Base-by-base conservation (phyloP, 352 stramenopile species). In the Globisporangium uncinulatum region DNA sequence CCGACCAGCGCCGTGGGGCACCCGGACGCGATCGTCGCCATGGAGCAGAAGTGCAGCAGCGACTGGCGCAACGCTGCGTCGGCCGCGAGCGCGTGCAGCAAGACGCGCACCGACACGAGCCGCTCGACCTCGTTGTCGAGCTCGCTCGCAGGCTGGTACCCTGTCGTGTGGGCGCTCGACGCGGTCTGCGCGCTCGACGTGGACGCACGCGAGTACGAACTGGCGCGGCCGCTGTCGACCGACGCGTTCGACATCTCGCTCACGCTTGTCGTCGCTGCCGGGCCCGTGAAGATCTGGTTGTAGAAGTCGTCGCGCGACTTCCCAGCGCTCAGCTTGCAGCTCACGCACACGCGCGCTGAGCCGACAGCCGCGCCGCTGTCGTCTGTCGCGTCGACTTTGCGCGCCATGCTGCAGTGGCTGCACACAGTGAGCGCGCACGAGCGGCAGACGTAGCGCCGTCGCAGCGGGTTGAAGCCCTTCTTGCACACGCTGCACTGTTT, bases 391-490 rank as follows among this genome's bases (percentile, higher is more conserved):
- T 83, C 76, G 13, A 79, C 65, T 52, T 83, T 83, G 55, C 74
- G 74, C 54, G 67, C 69, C 61, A 84, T 81, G 57, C 79, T 89
- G 70, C 85, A 95, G 59, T 80, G 81, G 48, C 70, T 85, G 71
- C 85, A 95, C 6, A 95, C 77, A 1, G 89, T 81, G 34, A 70
- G 69, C 8, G 71, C 73, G 57, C 85, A 95, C 41, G 73, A 79
- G 34, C 83, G 74, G 60, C 85, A 95, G 50, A 79, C 75, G 64
- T 95, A 86, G 50, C 83, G 76, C 31, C 85, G 70, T 6, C 83
- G 76, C 63, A 95, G 57, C 24, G 85, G 82, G 48, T 91, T 93
- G 57, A 95, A 95, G 50, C 71, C 79, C 64, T 93, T 95, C 62
- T 76, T 80, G 59, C 85, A 95, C 9, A 89, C 76, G 0, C 74